Evolutionary conservation across 495 filamentous ascomycete species (phyloP), one percentile per base, ranked within the genome.

Genomic region (Ascobolus immersus): DNA sequence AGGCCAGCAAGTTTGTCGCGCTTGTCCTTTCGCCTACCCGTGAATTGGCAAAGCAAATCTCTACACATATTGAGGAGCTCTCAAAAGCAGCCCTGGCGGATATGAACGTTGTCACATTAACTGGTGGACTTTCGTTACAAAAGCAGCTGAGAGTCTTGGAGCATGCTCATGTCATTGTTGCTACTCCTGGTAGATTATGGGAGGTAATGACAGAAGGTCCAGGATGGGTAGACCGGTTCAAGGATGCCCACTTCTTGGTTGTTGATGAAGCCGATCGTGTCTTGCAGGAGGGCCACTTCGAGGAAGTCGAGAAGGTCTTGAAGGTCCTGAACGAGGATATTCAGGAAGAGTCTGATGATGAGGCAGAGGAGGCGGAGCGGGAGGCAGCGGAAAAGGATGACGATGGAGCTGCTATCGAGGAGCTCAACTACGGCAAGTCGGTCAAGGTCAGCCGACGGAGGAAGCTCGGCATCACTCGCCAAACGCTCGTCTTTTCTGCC

Each of bases 401-500:
- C n/a, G 36, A 34, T 23, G 27, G 13, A 8, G 21, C 11, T 5
- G 19, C 29, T 4, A 30, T 18, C 17, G 35, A 32, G 24, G n/a
- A 41, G 17, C 14, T 14, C 2, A 27, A 27, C 14, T 27, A 4
- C 6, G 14, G 4, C 25, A n/a, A 30, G 20, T 33, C 35, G 13
- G 13, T 9, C 5, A 23, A 10, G 9, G 11, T 23, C 17, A 18
- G 17, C 14, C 36, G n/a, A 7, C 29, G 39, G 24, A 35, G 32
- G 12, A 35, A 38, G 19, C 25, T 34, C 4, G 38, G 35, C 1
- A 42, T 36, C 20, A 45, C 47, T 21, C 62, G 79, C 17, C 86
- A 96, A 50, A 94, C 81, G 1, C 63, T 96, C 2, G 77, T 96
- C 22, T 96, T 96, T 55, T 94, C 89, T 0, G 86, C 86, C 3